A percentile compares a stretch with the other conserved stretches of the same genome.
phyloP scores from a whole-genome alignment of 164 flowering plant species.

The grape (Vitis vinifera) region DNA sequence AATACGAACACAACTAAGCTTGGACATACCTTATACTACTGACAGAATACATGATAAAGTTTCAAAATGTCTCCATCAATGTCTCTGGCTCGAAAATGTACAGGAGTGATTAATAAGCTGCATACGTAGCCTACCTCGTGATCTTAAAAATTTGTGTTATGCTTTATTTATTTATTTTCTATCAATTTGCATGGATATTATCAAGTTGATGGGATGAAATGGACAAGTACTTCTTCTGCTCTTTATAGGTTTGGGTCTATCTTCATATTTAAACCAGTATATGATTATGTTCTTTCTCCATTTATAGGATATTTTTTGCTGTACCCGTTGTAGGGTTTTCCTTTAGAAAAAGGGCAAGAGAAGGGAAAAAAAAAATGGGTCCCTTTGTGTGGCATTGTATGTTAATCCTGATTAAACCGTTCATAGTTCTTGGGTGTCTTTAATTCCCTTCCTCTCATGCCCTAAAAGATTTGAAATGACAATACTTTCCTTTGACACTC shows the following conservation, averaged over 20 bases:
- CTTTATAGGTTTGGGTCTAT: neutral
- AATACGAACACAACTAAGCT: slow-evolving; percentile 29
- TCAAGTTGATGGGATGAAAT: neutral
- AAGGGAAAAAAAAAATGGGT: too few species aligned
- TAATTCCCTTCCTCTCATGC: too few species aligned
- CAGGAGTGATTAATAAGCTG: slow-evolving; percentile 30
- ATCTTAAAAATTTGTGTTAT: slow-evolving; percentile 18
- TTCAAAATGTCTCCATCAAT: slow-evolving; percentile 18
- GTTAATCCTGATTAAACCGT: too few species aligned
- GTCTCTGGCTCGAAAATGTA: slow-evolving; percentile 14
- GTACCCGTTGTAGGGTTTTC: too few species aligned
- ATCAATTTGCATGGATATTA: neutral
- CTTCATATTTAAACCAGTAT: too few species aligned
- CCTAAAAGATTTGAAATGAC: too few species aligned
- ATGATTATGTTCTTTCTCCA: too few species aligned
- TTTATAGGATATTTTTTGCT: too few species aligned
- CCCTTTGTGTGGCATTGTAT: too few species aligned
- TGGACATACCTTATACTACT: slow-evolving; percentile 28
- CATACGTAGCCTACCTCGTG: slow-evolving; percentile 41
- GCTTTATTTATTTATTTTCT: neutral
- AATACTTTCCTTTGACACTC: too few species aligned
- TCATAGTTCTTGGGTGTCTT: too few species aligned
- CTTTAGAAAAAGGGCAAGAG: too few species aligned
- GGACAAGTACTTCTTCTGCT: neutral
- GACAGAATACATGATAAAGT: slow-evolving; percentile 14